Evolutionary conservation across 179 eudicot species (phyloP).

Genomic region (Monotropa hypopitys): DNA sequence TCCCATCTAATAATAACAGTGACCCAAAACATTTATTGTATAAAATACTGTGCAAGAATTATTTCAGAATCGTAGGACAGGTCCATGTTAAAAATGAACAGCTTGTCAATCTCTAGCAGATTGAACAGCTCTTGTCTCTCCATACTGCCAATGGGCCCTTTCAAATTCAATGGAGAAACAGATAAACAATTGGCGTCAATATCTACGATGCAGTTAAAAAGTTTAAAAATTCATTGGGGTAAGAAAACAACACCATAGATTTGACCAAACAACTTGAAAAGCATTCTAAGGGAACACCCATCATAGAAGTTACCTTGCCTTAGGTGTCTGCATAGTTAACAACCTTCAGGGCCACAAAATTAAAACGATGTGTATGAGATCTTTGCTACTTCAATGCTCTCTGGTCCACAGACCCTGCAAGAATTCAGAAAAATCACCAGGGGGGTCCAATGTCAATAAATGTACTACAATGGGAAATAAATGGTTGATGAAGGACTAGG

Average conservation of each 20-base stretch:
- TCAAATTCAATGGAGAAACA: neutral
- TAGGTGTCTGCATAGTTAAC: slow-evolving; percentile 42
- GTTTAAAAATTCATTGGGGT: neutral
- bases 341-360: slow-evolving; percentile 13
- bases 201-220: neutral
- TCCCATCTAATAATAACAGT: neutral
- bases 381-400: slow-evolving; percentile 29
- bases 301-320: slow-evolving; percentile 33
- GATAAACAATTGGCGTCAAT: neutral
- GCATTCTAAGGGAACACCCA: slow-evolving; percentile 5
- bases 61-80: neutral
- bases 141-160: neutral
- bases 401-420: slow-evolving; percentile 44
- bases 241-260: neutral
- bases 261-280: neutral
- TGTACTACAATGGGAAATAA: slow-evolving; percentile 5
- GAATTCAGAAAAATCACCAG: slow-evolving; percentile 24
- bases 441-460: slow-evolving; percentile 13
- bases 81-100: neutral
- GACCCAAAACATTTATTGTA: neutral
- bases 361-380: slow-evolving; percentile 2
- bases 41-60: neutral
- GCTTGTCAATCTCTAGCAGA: neutral
- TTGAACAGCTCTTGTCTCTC: neutral
- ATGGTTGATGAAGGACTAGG: neutral